Conservation (phyloP, 345 rosid genomes). For the Erucastrum elatum region DNA sequence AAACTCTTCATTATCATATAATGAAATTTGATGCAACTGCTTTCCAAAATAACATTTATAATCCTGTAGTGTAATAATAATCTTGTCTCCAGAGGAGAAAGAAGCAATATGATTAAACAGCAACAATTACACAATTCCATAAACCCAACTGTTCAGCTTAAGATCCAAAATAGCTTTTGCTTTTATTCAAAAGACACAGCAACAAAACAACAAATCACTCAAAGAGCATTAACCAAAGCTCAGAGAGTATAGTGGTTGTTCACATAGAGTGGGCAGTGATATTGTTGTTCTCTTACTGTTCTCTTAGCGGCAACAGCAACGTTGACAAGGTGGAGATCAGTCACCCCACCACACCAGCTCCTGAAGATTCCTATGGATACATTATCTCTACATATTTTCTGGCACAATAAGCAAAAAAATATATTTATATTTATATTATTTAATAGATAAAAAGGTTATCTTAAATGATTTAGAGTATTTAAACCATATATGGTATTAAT, state of each 20-base stretch:
- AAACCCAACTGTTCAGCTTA: constrained; percentile 21
- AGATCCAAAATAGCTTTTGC: constrained; percentile 25
- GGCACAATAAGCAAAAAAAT: background rate
- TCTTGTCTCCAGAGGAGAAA: background rate
- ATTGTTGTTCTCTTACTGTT: too few species aligned
- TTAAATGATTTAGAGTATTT: background rate
- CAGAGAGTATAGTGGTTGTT: too few species aligned
- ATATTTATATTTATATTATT: background rate
- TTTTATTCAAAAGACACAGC: constrained; percentile 16
- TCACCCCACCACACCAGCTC: too few species aligned
- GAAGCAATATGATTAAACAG: constrained; percentile 3
- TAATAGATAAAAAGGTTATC: background rate
- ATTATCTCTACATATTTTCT: background rate
- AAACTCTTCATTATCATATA: background rate
- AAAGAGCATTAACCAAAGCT: background rate
- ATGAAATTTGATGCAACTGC: background rate
- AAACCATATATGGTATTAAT: background rate
- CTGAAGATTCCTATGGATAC: background rate
- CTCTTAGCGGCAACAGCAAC: too few species aligned
- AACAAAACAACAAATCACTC: constrained; percentile 27
- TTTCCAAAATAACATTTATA: background rate
- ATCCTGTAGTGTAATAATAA: background rate
- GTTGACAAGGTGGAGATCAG: too few species aligned
- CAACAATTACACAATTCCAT: background rate
- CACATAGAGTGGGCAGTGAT: too few species aligned